Conservation (phyloP, 2,329 filamentous ascomycete genomes). For the Ceratocystis colombiana region DNA sequence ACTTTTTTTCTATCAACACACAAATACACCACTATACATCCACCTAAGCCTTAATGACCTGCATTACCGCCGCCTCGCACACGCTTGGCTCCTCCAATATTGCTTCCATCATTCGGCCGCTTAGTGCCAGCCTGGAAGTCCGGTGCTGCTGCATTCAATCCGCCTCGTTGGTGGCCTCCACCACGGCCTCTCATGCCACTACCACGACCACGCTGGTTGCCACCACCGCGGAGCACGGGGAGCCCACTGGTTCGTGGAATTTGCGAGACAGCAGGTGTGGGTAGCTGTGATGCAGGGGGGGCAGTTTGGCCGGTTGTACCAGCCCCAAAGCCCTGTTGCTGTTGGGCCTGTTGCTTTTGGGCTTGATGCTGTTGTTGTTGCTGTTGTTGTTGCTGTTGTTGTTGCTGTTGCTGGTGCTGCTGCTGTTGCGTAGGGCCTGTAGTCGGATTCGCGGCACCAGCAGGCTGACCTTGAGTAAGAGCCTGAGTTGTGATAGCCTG, state of each 20-base stretch:
- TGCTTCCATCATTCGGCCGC: constrained; percentile 41
- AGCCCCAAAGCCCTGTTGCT: constrained; percentile 12
- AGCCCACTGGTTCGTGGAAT: constrained; percentile 30
- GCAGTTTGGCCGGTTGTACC: constrained; percentile 17
- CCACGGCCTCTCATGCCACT: constrained; percentile 35
- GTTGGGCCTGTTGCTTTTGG: constrained; percentile 22
- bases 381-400: constrained; percentile 22
- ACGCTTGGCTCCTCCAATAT: constrained; percentile 39
- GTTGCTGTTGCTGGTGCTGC: constrained; percentile 11
- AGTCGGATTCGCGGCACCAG: background rate
- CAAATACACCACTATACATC: background rate
- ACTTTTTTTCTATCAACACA: background rate
- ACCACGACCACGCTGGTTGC: constrained; percentile 27
- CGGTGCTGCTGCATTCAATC: constrained; percentile 42
- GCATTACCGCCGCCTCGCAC: constrained; percentile 32
- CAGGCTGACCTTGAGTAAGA: background rate
- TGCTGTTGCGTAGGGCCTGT: background rate
- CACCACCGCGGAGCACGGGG: constrained; percentile 37
- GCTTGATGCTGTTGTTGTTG: constrained; percentile 21
- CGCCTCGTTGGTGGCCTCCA: constrained; percentile 32
- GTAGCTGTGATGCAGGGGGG: constrained; percentile 15
- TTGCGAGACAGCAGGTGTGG: constrained; percentile 16
- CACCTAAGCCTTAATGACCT: background rate
- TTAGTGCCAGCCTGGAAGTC: constrained; percentile 52
- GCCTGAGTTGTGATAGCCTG: background rate